Evolutionary conservation across 1,284 basidiomycete species (phyloP).

Genomic region (Chondrostereum purpureum): DNA sequence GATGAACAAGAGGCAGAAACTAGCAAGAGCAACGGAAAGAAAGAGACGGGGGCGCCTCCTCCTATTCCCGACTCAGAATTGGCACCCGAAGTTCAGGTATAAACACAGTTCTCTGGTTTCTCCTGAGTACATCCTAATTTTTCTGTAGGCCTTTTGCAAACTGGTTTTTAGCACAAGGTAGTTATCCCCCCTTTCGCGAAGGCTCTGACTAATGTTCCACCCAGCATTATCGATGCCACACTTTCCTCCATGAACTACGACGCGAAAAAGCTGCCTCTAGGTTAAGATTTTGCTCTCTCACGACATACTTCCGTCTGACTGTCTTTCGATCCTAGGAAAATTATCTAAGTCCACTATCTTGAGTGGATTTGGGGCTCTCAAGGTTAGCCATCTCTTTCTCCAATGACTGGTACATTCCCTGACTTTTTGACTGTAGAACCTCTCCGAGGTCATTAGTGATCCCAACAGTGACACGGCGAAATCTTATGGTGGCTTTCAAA

Average conservation of each 20-base stretch:
- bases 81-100: conserved; percentile 40
- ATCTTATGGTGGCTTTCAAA: conserved; percentile 28
- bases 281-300: conserved; percentile 20
- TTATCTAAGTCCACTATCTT: conserved; percentile 50
- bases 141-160: conserved; percentile 37
- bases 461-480: conserved; percentile 35
- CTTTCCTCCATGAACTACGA: conserved; percentile 69
- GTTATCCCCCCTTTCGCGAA: conserved; percentile 9
- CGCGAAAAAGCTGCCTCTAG: conserved; percentile 61
- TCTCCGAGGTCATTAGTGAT: conserved; percentile 47
- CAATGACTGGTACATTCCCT: background rate
- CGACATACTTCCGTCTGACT: background rate
- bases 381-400: conserved; percentile 26
- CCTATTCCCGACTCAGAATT: conserved; percentile 43
- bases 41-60: conserved; percentile 34
- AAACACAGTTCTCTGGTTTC: conserved; percentile 4
- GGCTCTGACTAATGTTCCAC: background rate
- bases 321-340: conserved; percentile 35
- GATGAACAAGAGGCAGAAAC: conserved; percentile 25
- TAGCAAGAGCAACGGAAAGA: conserved; percentile 28
- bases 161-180: conserved; percentile 53
- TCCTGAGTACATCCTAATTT: conserved; percentile 3
- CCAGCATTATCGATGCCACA: conserved; percentile 47
- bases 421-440: conserved; percentile 25
- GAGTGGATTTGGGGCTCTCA: conserved; percentile 52